Base-by-base conservation (phyloP, 371 early-diverging fungal genomes). In the Mycotypha africana region DNA sequence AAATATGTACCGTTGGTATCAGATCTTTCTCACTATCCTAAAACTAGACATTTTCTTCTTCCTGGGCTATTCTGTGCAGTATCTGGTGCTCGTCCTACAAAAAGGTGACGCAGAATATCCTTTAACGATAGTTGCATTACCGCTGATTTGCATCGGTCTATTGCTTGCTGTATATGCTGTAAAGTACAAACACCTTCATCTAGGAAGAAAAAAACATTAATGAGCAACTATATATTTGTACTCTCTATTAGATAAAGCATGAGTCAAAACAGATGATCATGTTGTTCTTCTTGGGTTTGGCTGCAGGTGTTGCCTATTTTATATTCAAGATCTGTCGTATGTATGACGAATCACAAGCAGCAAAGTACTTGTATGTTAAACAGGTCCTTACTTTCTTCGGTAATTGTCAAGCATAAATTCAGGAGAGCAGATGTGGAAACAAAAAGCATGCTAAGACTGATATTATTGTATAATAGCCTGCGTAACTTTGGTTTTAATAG, bases 331-430 rank as follows among this genome's bases (percentile, higher is more conserved):
- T 92, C 10, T 70, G 74, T 40, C 72, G 93, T 9, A 91, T 93
- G 47, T 90, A 81, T 38, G 67, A 76, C 19, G 70, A 78, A 1
- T 49, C 62, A 38, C 82, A 88, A 46, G 58, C 41, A 24, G 42
- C 45, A 3, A 82, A 86, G 52, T 93, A 83, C 56, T 4, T 23
- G 4, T 70, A 78, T 42, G 84, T 87, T 38, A 61, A 71, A 17
- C 70, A 81, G 16, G 88, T 91, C 65, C 69, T 95, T 52, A 91
- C 91, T 4, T 89, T 92, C 58, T 95, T 92, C 58, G 90, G 89
- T 86, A 75, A n/a, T n/a, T n/a, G n/a, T n/a, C n/a, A n/a, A n/a
- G n/a, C 55, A 64, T 43, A 21, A 33, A 9, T 30, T 14, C 25
- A 30, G 22, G 24, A 25, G 16, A 49, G n/a, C 5, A 42, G 14